These are phyloP conservation scores for Sicyos edulis DNA, from an alignment of 306 rosid genomes.

Conservation along the genomic window DNA sequence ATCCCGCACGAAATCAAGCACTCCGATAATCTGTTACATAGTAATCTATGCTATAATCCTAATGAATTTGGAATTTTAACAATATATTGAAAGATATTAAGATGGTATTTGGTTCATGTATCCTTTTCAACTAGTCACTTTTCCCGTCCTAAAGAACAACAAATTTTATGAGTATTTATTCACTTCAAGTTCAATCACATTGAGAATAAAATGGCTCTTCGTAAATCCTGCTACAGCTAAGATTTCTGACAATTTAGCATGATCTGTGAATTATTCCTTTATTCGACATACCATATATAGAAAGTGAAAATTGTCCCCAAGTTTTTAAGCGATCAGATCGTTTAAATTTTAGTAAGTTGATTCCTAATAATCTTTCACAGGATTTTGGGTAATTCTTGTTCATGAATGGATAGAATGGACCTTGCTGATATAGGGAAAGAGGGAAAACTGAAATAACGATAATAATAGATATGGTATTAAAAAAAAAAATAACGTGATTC, in stretches of 20 bases:
- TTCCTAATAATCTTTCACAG: background rate
- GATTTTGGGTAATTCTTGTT: background rate
- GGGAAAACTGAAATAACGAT: background rate
- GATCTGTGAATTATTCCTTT: background rate
- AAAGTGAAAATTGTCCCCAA: background rate
- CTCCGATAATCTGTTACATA: constrained; percentile 63
- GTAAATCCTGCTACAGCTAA: background rate
- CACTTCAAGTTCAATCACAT: background rate
- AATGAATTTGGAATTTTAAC: background rate
- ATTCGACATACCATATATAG: background rate
- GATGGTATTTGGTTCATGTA: constrained; percentile 1
- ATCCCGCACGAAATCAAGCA: constrained; percentile 81
- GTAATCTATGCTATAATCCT: background rate
- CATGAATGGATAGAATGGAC: background rate
- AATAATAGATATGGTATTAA: no score
- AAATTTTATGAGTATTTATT: background rate
- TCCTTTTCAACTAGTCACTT: background rate
- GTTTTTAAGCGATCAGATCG: background rate
- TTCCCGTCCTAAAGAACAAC: background rate
- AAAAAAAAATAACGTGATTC: constrained; percentile 14
- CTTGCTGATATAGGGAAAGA: background rate
- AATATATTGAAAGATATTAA: background rate
- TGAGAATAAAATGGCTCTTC: background rate
- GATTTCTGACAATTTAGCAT: constrained; percentile 1
- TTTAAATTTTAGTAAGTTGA: background rate